Percentiles rank a stretch among this genome's conserved stretches.
phyloP scores from a whole-genome alignment of 169 alveolate genomes.

The Nephromyces sp. region DNA sequence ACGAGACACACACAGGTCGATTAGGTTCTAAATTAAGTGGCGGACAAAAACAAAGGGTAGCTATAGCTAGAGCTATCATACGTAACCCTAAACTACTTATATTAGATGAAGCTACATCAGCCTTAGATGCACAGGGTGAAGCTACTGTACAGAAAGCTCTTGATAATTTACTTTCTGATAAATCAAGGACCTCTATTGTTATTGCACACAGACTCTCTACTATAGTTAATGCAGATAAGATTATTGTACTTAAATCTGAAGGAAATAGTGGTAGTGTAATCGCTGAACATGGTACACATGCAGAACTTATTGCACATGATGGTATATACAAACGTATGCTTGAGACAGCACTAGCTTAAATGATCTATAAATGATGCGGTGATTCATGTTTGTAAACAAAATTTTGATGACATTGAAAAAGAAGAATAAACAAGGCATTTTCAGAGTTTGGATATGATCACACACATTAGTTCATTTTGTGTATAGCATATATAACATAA shows the following conservation, averaged over 20 bases:
- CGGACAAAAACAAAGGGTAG: slow-evolving; percentile 68
- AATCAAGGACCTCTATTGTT: slow-evolving; percentile 5
- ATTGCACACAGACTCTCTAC: slow-evolving; percentile 43
- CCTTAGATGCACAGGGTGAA: slow-evolving; percentile 77
- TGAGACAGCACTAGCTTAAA: too few species aligned
- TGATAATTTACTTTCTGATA: background rate
- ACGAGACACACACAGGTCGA: slow-evolving; percentile 56
- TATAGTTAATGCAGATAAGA: slow-evolving; percentile 27
- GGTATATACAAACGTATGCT: background rate
- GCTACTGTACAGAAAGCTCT: slow-evolving; percentile 64
- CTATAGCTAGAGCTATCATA: slow-evolving; percentile 50
- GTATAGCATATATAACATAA: too few species aligned
- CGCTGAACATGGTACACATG: background rate
- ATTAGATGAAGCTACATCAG: slow-evolving; percentile 90
- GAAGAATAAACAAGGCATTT: too few species aligned
- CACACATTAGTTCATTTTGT: too few species aligned
- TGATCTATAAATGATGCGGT: too few species aligned
- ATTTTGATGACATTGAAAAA: too few species aligned
- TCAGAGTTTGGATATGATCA: too few species aligned
- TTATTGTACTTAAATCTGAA: background rate
- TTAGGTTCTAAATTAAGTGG: slow-evolving; percentile 54
- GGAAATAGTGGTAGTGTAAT: background rate
- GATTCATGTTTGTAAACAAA: too few species aligned
- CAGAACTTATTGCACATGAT: background rate
- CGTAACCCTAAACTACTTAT: slow-evolving; percentile 67